These are phyloP conservation scores for Mycena crocata DNA, from an alignment of 768 basidiomycete species.

Conservation along the genomic window DNA sequence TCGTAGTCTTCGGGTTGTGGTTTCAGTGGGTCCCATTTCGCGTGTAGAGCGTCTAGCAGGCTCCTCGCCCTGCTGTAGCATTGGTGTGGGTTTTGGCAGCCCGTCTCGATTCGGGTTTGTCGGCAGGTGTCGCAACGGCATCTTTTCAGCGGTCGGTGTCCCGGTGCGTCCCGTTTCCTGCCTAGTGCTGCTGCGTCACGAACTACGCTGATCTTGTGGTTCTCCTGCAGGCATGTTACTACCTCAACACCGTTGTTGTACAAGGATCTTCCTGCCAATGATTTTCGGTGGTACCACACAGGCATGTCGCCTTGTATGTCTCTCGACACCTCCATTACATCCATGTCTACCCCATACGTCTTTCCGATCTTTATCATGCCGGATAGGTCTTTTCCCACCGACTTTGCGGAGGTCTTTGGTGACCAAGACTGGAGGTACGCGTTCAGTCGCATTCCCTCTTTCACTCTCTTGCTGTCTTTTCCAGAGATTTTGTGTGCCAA, in stretches of 20 bases:
- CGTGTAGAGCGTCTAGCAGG: neutral
- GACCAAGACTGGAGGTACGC: too few species aligned
- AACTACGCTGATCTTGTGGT: neutral
- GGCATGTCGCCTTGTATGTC: constrained; percentile 7
- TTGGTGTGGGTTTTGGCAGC: constrained; percentile 8
- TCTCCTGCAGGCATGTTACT: constrained; percentile 14
- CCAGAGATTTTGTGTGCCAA: too few species aligned
- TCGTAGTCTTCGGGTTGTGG: constrained; percentile 20
- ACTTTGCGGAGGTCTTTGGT: too few species aligned
- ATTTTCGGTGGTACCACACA: constrained; percentile 17
- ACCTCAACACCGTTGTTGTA: neutral
- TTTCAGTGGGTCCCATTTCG: constrained; percentile 20
- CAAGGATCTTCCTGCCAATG: neutral
- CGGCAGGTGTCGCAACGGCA: constrained; percentile 13
- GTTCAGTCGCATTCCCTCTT: too few species aligned
- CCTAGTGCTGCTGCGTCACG: neutral
- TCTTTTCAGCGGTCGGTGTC: neutral
- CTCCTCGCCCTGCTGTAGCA: constrained; percentile 4
- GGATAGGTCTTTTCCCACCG: constrained; percentile 6
- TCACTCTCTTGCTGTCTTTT: too few species aligned
- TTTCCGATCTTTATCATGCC: constrained; percentile 7
- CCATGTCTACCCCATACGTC: neutral
- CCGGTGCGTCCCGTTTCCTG: neutral
- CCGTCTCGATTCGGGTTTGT: neutral
- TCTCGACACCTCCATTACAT: neutral